Conservation (phyloP, 805 yeast species). For the Wickerhamomyces silvicola region DNA sequence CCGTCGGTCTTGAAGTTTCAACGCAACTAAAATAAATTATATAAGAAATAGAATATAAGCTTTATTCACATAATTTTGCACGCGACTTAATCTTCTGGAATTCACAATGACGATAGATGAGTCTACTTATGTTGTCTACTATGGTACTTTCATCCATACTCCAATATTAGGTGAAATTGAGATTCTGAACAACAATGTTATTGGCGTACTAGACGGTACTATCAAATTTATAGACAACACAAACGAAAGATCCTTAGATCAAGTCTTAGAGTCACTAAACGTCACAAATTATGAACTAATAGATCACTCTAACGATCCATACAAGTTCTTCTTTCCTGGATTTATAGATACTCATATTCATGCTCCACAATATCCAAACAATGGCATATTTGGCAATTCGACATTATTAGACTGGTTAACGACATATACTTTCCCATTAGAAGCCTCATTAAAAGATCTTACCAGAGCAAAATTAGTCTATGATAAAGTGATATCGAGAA, state of each 20-base stretch:
- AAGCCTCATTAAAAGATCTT: constrained; percentile 54
- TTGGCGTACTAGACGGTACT: constrained; percentile 49
- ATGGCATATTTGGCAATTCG: constrained; percentile 76
- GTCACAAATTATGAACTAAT: not conserved
- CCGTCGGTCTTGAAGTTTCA: too few relatives aligned
- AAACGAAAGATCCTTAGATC: too few relatives aligned
- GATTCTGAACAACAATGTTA: constrained; percentile 44
- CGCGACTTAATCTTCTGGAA: too few relatives aligned
- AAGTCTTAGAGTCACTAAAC: too few relatives aligned
- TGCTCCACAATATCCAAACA: constrained; percentile 79
- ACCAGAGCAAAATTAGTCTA: constrained; percentile 58
- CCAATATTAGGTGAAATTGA: constrained; percentile 54
- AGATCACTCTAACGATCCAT: constrained; percentile 30
- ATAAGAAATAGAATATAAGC: too few relatives aligned
- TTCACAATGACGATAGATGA: too few relatives aligned
- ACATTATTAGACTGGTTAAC: constrained; percentile 88
- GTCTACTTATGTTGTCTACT: constrained; percentile 48
- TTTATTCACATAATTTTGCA: too few relatives aligned
- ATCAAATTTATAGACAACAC: constrained; percentile 26
- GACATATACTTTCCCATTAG: constrained; percentile 85
- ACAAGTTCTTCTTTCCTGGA: constrained; percentile 71
- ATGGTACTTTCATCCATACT: constrained; percentile 72
- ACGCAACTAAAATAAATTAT: too few relatives aligned
- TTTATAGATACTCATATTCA: constrained; percentile 80
- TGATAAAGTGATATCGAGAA: constrained; percentile 56